A percentile compares a stretch with the other conserved stretches of the same genome.
These are phyloP conservation scores for Wickerhamiella azyma DNA, from an alignment of 805 yeast genomes.

Conservation along the genomic window DNA sequence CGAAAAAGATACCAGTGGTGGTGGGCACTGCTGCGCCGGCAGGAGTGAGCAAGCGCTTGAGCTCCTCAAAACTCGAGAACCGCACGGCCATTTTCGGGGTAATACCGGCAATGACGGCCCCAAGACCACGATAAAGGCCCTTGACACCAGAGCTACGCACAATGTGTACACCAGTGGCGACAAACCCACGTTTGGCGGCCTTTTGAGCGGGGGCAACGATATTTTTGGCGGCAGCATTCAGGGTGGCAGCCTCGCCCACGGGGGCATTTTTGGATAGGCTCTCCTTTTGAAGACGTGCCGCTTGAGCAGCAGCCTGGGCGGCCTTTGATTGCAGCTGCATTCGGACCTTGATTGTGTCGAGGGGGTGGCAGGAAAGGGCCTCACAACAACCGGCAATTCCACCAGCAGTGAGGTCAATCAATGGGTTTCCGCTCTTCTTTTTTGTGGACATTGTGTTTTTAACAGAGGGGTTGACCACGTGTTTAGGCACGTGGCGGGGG, in stretches of 20 bases:
- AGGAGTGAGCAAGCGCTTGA: slow-evolving; percentile 54
- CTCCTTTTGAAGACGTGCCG: slow-evolving; percentile 14
- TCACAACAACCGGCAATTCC: slow-evolving; percentile 96
- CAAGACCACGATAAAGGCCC: slow-evolving; percentile 87
- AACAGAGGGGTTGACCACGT: neutral
- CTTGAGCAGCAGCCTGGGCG: slow-evolving; percentile 20
- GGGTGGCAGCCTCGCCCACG: slow-evolving; percentile 11
- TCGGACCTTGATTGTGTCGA: slow-evolving; percentile 92
- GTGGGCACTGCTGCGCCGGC: slow-evolving; percentile 48
- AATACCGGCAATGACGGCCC: slow-evolving; percentile 94
- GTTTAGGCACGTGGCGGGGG: neutral
- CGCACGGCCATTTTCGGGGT: slow-evolving; percentile 98
- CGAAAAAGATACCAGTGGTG: slow-evolving; percentile 64
- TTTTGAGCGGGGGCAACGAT: slow-evolving; percentile 12
- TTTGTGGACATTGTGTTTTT: slow-evolving; percentile 12
- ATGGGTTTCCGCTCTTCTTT: slow-evolving; percentile 20
- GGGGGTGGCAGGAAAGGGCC: slow-evolving; percentile 97
- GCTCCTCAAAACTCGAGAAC: slow-evolving; percentile 85
- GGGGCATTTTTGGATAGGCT: slow-evolving; percentile 7
- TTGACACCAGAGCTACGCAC: slow-evolving; percentile 67
- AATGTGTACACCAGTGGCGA: slow-evolving; percentile 67
- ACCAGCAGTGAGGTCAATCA: slow-evolving; percentile 51
- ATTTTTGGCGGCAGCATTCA: slow-evolving; percentile 5
- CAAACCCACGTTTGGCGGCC: slow-evolving; percentile 61
- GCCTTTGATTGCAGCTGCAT: slow-evolving; percentile 79